These are phyloP conservation scores for Aureobasidium vineae DNA, from an alignment of 2,329 filamentous ascomycete genomes.

Conservation along the genomic window DNA sequence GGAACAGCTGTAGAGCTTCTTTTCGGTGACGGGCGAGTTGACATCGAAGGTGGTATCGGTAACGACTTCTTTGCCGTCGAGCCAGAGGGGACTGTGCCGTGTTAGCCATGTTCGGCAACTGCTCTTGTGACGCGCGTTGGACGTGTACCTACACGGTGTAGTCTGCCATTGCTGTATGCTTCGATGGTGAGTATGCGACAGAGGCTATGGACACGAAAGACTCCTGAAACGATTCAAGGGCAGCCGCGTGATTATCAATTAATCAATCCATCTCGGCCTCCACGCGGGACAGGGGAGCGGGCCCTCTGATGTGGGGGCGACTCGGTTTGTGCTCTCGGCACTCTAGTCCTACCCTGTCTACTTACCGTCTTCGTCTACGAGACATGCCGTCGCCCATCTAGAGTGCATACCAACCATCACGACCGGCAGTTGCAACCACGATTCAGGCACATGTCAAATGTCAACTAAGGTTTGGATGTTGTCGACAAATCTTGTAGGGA, in stretches of 20 bases:
- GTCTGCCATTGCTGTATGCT: constrained; percentile 20
- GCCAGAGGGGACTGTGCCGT: constrained; percentile 44
- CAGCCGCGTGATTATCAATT: background rate
- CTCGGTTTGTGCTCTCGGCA: constrained; percentile 12
- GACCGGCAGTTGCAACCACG: background rate
- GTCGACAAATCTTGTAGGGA: background rate
- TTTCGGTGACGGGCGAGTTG: constrained; percentile 54
- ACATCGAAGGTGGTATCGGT: constrained; percentile 56
- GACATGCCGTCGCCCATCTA: background rate
- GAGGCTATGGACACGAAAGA: background rate
- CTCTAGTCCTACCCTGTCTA: background rate
- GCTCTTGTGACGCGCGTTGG: background rate
- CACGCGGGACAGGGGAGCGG: background rate
- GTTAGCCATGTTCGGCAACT: background rate
- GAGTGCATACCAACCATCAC: background rate
- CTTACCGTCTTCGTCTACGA: background rate
- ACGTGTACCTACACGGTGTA: constrained; percentile 17
- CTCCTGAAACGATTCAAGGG: background rate
- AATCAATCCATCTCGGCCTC: constrained; percentile 4
- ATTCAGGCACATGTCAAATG: background rate
- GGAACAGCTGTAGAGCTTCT: constrained; percentile 56
- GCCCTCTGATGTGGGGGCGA: background rate
- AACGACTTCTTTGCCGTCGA: constrained; percentile 50
- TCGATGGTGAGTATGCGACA: background rate
- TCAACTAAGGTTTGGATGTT: background rate